phyloP scores from a whole-genome alignment of 2,329 filamentous ascomycete genomes.

The Scedosporium minutisporum region DNA sequence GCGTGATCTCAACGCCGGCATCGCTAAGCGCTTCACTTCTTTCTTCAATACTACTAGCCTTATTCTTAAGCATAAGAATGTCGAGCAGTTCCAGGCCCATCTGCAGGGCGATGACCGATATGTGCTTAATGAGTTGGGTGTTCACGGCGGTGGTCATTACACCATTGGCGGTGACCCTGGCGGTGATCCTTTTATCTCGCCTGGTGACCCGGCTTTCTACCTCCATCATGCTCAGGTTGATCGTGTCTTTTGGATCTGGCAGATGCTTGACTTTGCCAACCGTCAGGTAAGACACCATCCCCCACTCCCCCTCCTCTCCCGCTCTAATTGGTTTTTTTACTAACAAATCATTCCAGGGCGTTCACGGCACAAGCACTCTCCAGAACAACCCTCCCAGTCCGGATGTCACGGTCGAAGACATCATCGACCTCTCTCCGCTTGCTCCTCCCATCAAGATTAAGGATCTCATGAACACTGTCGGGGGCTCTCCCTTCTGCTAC shows the following conservation, averaged over 20 bases:
- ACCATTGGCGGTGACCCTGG: slow-evolving; percentile 25
- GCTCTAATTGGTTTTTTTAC: slow-evolving; percentile 14
- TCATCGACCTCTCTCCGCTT: slow-evolving; percentile 15
- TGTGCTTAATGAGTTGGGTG: slow-evolving; percentile 19
- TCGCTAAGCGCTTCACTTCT: slow-evolving; percentile 18
- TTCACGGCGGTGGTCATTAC: slow-evolving; percentile 30
- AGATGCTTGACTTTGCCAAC: slow-evolving; percentile 27
- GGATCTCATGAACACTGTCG: slow-evolving; percentile 29
- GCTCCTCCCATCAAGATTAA: slow-evolving; percentile 23
- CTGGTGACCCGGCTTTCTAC: slow-evolving; percentile 19
- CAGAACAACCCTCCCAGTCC: slow-evolving; percentile 3
- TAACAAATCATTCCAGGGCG: slow-evolving; percentile 18
- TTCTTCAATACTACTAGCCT: slow-evolving; percentile 17
- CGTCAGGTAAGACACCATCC: slow-evolving; percentile 13
- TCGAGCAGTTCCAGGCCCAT: slow-evolving; percentile 25
- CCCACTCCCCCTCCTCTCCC: slow-evolving; percentile 11
- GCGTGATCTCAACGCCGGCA: slow-evolving; percentile 19
- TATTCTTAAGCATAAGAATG: slow-evolving; percentile 16
- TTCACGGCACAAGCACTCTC: slow-evolving; percentile 17
- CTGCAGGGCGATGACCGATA: slow-evolving; percentile 25
- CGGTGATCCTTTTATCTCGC: slow-evolving; percentile 14
- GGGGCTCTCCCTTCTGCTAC: slow-evolving; percentile 32
- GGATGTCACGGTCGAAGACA: slow-evolving; percentile 3
- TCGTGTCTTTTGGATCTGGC: slow-evolving; percentile 21
- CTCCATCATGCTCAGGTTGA: slow-evolving; percentile 20